These are phyloP conservation scores for Ceratocystis diversiconidia DNA, from an alignment of 2,329 filamentous ascomycete species.

Conservation along the genomic window DNA sequence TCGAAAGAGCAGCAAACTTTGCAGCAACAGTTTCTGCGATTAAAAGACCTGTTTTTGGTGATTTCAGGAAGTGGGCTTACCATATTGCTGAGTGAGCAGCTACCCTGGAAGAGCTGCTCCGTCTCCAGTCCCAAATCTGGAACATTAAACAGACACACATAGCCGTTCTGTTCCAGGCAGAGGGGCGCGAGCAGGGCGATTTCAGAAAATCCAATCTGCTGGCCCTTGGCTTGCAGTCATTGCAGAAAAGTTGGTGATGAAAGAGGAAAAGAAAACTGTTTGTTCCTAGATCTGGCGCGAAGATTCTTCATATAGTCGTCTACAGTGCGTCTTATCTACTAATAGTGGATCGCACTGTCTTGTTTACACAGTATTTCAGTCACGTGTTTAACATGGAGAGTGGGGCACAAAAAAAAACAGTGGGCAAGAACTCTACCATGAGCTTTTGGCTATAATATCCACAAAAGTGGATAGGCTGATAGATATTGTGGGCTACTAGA, in stretches of 20 bases:
- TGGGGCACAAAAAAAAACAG: neutral
- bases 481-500: neutral
- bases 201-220: neutral
- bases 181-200: neutral
- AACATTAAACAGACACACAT: neutral
- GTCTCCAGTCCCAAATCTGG: neutral
- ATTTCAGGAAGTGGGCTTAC: neutral
- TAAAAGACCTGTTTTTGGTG: neutral
- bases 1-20: conserved; percentile 26
- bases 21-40: neutral
- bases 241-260: neutral
- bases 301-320: conserved; percentile 11
- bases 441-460: neutral
- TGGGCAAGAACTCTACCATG: neutral
- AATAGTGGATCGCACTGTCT: conserved; percentile 12
- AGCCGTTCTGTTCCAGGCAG: conserved; percentile 6
- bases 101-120: neutral
- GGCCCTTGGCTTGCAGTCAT: neutral
- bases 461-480: neutral
- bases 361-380: conserved; percentile 1
- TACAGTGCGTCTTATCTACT: neutral
- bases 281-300: neutral
- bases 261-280: conserved; percentile 10
- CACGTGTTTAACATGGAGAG: neutral
- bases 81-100: neutral